Base-by-base conservation (phyloP, 805 yeast genomes). In the Kodamaea leandrae region DNA sequence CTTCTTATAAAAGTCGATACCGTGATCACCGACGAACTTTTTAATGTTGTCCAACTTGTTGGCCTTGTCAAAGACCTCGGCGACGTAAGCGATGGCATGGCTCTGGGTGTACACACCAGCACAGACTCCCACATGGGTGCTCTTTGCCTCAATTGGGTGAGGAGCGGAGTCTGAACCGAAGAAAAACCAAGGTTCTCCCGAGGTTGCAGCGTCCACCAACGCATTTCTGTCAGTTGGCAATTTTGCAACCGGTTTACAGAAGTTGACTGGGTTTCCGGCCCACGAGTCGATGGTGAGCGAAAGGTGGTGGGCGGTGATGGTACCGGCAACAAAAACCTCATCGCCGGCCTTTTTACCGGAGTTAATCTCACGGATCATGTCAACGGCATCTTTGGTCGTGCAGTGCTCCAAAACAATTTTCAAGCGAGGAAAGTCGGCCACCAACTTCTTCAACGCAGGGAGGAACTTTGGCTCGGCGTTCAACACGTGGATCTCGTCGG, bases 81-180 rank as follows among this genome's bases (percentile, higher is more conserved):
- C 97, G 19, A 93, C 66, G 50, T 91, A 93, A 6, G 89, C 72
- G 14, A 93, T 63, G 2, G 85, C 96, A 52, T 78, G 78, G 16
- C 86, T 76, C 62, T 93, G 99, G 2, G 98, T 86, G 64, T 77
- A 93, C 6, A 93, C 96, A 56, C 99, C 99, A n/a, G 99, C 99
- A 55, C 97, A 88, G 13, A 91, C 97, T 16, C 90, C 91, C 26
- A 72, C 68, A 50, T 80, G 88, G 46, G 76, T 82, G 18, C 86
- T 72, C 63, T 95, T 95, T 45, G 81, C 81, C 47, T 77, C 77
- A 18, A 86, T 56, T 6, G 96, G 95, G 61, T 93, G 99, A 18
- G 99, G 99, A 21, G 99, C 99, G 16, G 96, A 87, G 61, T 93
- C 99, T 1, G 96, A 86, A 5, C 99, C 99, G 58, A 90, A 93